Base-by-base conservation (phyloP, 371 early-diverging fungal species). In the Mucor mucedo region DNA sequence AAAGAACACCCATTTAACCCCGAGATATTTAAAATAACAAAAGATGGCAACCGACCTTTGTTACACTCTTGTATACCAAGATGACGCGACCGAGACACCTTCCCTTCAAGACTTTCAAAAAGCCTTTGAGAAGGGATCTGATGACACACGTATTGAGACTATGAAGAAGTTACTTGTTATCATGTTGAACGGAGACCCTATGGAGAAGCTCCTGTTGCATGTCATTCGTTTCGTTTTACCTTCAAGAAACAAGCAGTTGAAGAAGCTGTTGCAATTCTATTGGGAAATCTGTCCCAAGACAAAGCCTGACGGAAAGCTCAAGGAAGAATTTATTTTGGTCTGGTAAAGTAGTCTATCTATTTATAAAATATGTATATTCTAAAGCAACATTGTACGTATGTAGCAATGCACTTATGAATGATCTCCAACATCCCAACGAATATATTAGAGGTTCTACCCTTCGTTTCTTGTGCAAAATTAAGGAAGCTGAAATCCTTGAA, bases 401-500 rank as follows among this genome's bases (percentile, higher is more conserved):
- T 75, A 92, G 93, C 78, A 99, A 99, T 74, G 95, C 98, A 54
- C 84, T 99, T 55, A 83, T 95, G 75, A 98, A 96, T 70, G 99
- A 99, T 79, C 82, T 99, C 42, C 94, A 93, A 75, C 95, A 96
- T 79, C 98, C 99, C 29, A 99, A 99, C 80, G 99, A 99, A 84
- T 99, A 92, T 75, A 94, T 99, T 63, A 90, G 99, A 60, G 99
- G 98, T 29, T 88, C 91, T 2, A 97, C 96, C 13, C 89, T 99
- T 65, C 89, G 98, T 45, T 93, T 98, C 80, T 80, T 99, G 59
- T 92, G 97, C 83, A 97, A 95, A 77, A 85, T 99, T 49, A 87
- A 90, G 55, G 97, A 97, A 72, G 87, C 92, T 8, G 98, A 99
- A 71, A 75, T 98, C 21, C 83, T 98, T 35, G 98, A 98, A 77